Base-by-base conservation (phyloP, 768 basidiomycete genomes). In the Clitopilus passeckerianus region DNA sequence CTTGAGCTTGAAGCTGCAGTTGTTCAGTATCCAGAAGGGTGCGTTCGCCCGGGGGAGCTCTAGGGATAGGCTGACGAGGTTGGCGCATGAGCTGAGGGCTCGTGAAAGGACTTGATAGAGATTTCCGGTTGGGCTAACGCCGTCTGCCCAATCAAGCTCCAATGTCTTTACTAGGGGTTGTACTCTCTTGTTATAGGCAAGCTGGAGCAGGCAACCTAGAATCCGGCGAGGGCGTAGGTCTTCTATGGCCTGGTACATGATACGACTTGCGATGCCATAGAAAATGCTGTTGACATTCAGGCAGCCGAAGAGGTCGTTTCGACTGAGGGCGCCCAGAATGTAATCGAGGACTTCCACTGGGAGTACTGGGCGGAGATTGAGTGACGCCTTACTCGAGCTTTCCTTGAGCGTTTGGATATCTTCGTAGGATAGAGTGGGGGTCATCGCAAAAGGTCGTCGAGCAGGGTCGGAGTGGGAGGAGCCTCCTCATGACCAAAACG, bases 51-150 rank as follows among this genome's bases (percentile, higher is more conserved):
- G 73, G 15, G 65, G 83, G 65, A 86, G 73, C 57, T 87, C 85
- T 62, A 88, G 74, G 41, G 68, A 68, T 37, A 87, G 78, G 30
- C 72, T 64, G 34, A 66, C 61, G 23, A 87, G 77, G 52, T 63
- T 61, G 27, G 65, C 60, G 52, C 83, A 75, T 5, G 71, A 69
- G 7, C 60, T 67, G 33, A 87, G 76, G 5, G 75, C 71, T 52
- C 71, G 70, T 24, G 75, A 73, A n/a, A 87, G 69, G 34, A 86
- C 80, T 24, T 63, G 68, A 63, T 85, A 81, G 60, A 83, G 72
- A 64, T 83, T 82, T 20, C 66, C 68, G 0, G 80, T 80, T n/a
- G 80, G 76, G 41, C 60, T 57, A n/a, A 50, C 46, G 56, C 70
- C 68, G 6, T 61, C 55, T 53, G 64, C 59, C 70, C 79, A 76